Percentiles rank a stretch among this genome's conserved stretches.
phyloP scores from a whole-genome alignment of 1,139 yeast species.

The Geotrichum candidum region DNA sequence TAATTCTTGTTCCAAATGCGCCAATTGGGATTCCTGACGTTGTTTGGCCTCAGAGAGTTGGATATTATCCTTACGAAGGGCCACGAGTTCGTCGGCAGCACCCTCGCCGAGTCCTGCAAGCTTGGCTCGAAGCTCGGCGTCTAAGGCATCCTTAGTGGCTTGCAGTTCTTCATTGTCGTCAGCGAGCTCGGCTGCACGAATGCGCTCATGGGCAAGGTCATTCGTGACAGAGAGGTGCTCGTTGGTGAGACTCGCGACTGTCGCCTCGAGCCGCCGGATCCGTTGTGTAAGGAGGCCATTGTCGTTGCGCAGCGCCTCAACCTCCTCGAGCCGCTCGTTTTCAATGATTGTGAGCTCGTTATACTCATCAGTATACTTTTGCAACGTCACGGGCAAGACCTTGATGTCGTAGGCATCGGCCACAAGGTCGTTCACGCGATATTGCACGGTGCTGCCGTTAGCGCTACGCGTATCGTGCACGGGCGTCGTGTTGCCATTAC shows the following conservation, averaged over 20 bases:
- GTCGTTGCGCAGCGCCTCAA: constrained; percentile 54
- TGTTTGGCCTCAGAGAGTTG: constrained; percentile 35
- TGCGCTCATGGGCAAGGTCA: constrained; percentile 60
- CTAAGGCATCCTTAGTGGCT: constrained; percentile 49
- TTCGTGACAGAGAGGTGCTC: constrained; percentile 78
- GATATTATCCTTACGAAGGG: constrained; percentile 44
- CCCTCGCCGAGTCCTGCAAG: constrained; percentile 13
- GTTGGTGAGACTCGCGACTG: constrained; percentile 59
- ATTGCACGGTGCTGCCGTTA: constrained; percentile 30
- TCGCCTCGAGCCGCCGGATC: constrained; percentile 67
- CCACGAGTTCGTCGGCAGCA: constrained; percentile 29
- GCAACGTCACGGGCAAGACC: constrained; percentile 63
- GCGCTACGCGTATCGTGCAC: not conserved
- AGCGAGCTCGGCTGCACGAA: constrained; percentile 57
- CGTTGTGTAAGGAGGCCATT: constrained; percentile 72
- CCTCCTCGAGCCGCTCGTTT: constrained; percentile 60
- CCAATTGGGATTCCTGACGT: constrained; percentile 32
- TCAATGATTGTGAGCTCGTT: constrained; percentile 67
- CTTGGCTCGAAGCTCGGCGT: constrained; percentile 23
- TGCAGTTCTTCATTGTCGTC: constrained; percentile 58
- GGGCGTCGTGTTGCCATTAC: constrained; percentile 12
- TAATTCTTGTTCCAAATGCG: constrained; percentile 33
- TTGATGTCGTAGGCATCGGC: constrained; percentile 68
- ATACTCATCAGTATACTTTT: constrained; percentile 67
- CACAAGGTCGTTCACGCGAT: constrained; percentile 69